These are phyloP conservation scores for Colletotrichum sp. DNA, from an alignment of 2,329 filamentous ascomycete species.

Conservation along the genomic window DNA sequence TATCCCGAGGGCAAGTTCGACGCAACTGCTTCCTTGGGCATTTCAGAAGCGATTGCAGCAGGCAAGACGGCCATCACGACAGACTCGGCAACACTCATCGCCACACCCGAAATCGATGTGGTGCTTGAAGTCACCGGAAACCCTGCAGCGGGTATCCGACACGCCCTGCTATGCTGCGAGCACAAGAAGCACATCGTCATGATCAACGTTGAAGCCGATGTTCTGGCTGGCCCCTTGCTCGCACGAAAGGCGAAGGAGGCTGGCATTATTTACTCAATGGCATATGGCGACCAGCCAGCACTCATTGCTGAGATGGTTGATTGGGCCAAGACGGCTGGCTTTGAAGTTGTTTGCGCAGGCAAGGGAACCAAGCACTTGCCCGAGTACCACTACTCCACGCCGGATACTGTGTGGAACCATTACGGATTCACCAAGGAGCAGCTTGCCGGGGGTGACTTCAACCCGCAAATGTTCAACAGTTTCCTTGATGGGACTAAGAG, in stretches of 20 bases:
- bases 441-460: conserved; percentile 45
- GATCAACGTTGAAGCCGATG: conserved; percentile 52
- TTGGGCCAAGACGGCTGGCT: conserved; percentile 48
- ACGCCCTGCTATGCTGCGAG: conserved; percentile 48
- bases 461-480: conserved; percentile 54
- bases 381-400: conserved; percentile 49
- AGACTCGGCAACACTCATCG: neutral
- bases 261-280: conserved; percentile 53
- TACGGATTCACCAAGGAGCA: conserved; percentile 52
- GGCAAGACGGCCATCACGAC: neutral
- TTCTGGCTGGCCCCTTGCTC: conserved; percentile 45
- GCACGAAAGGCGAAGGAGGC: conserved; percentile 45
- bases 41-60: conserved; percentile 30
- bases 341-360: conserved; percentile 48
- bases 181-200: conserved; percentile 54
- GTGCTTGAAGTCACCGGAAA: neutral
- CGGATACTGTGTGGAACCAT: conserved; percentile 50
- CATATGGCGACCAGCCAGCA: conserved; percentile 49
- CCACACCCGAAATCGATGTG: neutral
- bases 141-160: conserved; percentile 10
- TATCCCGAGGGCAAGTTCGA: conserved; percentile 45
- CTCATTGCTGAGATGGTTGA: conserved; percentile 48
- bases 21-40: conserved; percentile 39
- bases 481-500: conserved; percentile 54
- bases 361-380: conserved; percentile 52